These are phyloP conservation scores for Thermomyces lanuginosus DNA, from an alignment of 2,329 filamentous ascomycete species.

Conservation along the genomic window DNA sequence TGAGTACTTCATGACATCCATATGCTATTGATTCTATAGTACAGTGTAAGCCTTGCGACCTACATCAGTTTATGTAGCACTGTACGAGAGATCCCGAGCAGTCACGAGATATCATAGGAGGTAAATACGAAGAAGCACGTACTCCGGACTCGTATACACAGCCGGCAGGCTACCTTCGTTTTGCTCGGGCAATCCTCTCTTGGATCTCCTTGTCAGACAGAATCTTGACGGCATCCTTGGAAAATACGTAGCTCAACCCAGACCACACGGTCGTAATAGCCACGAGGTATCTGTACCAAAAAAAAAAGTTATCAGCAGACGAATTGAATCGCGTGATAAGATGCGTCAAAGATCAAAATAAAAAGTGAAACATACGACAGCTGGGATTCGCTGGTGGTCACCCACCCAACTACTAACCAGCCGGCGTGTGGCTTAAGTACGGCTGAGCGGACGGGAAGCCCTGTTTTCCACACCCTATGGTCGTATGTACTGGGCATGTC, in stretches of 20 bases:
- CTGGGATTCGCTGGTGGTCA: slow-evolving; percentile 33
- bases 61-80: too few species aligned
- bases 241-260: slow-evolving; percentile 78
- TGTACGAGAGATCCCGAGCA: too few species aligned
- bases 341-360: slow-evolving; percentile 2
- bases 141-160: too few species aligned
- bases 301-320: background rate
- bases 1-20: too few species aligned
- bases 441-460: slow-evolving; percentile 35
- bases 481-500: slow-evolving; percentile 19
- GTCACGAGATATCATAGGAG: too few species aligned
- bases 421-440: slow-evolving; percentile 34
- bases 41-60: too few species aligned
- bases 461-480: slow-evolving; percentile 33
- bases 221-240: slow-evolving; percentile 83
- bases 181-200: slow-evolving; percentile 18
- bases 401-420: slow-evolving; percentile 34
- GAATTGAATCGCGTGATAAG: slow-evolving; percentile 3
- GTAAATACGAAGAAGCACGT: too few species aligned
- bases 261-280: slow-evolving; percentile 86
- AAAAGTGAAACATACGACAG: slow-evolving; percentile 27
- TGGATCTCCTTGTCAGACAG: slow-evolving; percentile 35
- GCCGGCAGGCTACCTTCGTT: too few species aligned
- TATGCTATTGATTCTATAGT: too few species aligned
- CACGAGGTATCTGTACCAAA: slow-evolving; percentile 52